Percentiles rank a stretch among this genome's conserved stretches.
These are phyloP conservation scores for Chamaecrista fasciculata DNA, from an alignment of 306 rosid species.

Conservation along the genomic window DNA sequence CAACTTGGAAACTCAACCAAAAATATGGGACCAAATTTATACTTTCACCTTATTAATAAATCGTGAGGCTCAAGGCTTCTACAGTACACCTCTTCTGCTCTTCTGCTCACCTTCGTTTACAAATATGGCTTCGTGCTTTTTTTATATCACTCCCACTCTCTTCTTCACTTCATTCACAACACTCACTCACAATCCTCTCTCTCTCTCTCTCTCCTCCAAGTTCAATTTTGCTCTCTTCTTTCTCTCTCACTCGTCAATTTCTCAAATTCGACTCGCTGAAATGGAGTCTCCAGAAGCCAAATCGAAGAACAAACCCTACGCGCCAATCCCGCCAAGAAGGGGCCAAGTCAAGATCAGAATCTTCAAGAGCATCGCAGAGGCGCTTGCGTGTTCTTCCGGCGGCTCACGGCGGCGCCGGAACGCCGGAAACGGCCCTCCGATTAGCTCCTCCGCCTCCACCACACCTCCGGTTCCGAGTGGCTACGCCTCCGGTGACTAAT, in stretches of 20 bases:
- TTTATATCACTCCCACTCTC: too few species aligned
- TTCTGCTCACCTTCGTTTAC: too few species aligned
- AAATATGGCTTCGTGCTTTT: too few species aligned
- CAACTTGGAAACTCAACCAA: too few species aligned
- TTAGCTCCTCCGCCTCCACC: conserved; percentile 23
- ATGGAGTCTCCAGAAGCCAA: background rate
- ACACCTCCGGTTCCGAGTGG: conserved; percentile 24
- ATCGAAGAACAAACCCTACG: background rate
- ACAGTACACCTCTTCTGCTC: too few species aligned
- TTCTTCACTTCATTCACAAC: too few species aligned
- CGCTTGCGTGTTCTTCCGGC: background rate
- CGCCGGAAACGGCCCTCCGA: background rate
- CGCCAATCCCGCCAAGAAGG: conserved; percentile 6
- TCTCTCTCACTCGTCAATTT: background rate
- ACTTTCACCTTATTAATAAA: too few species aligned
- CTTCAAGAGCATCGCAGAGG: conserved; percentile 4
- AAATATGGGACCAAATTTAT: too few species aligned
- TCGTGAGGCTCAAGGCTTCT: too few species aligned
- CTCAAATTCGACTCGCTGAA: background rate
- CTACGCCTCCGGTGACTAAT: background rate
- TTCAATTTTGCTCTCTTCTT: background rate
- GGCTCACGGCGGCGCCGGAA: background rate
- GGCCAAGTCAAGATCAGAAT: conserved; percentile 40
- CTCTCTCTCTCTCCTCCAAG: background rate
- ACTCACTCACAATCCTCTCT: too few species aligned